phyloP scores from a whole-genome alignment of 169 alveolate species.

The Toxoplasma gondii region DNA sequence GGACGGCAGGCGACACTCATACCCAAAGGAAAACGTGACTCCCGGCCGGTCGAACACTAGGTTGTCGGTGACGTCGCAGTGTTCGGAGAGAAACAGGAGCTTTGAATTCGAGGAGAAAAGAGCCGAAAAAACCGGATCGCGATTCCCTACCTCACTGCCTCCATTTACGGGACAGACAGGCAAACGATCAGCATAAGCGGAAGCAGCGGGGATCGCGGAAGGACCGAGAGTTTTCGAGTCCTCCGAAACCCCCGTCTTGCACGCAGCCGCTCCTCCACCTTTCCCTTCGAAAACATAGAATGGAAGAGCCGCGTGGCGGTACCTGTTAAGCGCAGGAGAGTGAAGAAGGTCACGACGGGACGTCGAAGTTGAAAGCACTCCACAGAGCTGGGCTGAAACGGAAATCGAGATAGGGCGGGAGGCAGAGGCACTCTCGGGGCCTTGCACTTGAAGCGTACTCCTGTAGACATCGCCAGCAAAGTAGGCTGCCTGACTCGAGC shows the following conservation, averaged over 20 bases:
- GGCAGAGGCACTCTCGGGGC: not conserved
- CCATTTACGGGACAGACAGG: not conserved
- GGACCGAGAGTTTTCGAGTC: too few species aligned
- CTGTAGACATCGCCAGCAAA: conserved; percentile 30
- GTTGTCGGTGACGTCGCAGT: not conserved
- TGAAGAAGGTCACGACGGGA: not conserved
- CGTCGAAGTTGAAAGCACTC: conserved; percentile 2
- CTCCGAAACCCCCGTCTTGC: not conserved
- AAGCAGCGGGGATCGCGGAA: not conserved
- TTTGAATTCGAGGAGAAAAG: conserved; percentile 1
- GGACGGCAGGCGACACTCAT: conserved; percentile 11
- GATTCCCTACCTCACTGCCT: not conserved
- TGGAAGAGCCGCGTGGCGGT: conserved; percentile 11
- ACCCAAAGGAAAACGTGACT: conserved; percentile 6
- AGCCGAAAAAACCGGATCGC: not conserved
- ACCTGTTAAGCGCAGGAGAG: not conserved
- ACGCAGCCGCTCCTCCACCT: not conserved
- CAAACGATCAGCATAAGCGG: not conserved
- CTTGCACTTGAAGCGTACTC: not conserved
- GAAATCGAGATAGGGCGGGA: not conserved
- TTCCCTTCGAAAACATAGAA: not conserved
- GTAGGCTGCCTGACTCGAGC: conserved; percentile 27
- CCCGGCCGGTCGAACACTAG: not conserved
- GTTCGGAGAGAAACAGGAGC: conserved; percentile 31
- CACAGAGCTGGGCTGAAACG: conserved; percentile 17